Percentiles rank a stretch among this genome's conserved stretches.
These are phyloP conservation scores for Fusarium veterinarium DNA, from an alignment of 2,329 filamentous ascomycete species.

Conservation along the genomic window DNA sequence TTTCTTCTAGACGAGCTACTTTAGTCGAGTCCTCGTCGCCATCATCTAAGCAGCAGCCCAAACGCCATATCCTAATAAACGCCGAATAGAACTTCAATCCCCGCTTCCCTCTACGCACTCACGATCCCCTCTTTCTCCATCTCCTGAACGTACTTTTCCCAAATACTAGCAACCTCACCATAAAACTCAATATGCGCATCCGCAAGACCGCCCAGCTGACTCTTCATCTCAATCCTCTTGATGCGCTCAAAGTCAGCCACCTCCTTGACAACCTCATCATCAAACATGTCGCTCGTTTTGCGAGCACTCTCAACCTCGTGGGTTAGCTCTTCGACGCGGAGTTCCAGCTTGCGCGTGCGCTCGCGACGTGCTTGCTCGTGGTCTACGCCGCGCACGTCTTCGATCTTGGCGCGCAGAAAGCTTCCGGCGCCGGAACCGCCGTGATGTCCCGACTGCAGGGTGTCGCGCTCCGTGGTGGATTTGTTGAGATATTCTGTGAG, in stretches of 20 bases:
- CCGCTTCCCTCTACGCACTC: slow-evolving; percentile 3
- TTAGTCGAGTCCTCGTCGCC: slow-evolving; percentile 5
- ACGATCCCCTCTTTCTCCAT: slow-evolving; percentile 76
- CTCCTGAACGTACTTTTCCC: slow-evolving; percentile 90
- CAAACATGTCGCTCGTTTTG: slow-evolving; percentile 89
- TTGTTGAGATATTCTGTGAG: slow-evolving; percentile 96
- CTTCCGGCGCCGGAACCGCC: slow-evolving; percentile 77
- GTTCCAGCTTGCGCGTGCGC: slow-evolving; percentile 87
- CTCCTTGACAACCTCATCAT: slow-evolving; percentile 94
- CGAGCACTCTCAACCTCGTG: slow-evolving; percentile 89
- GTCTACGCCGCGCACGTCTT: slow-evolving; percentile 96
- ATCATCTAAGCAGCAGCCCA: slow-evolving; percentile 14
- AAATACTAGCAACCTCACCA: slow-evolving; percentile 79
- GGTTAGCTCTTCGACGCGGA: slow-evolving; percentile 92
- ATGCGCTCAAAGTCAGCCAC: slow-evolving; percentile 95
- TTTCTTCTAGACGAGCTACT: slow-evolving; percentile 11
- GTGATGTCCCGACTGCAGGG: slow-evolving; percentile 72
- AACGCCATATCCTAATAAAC: slow-evolving; percentile 41
- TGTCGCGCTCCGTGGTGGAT: slow-evolving; percentile 86
- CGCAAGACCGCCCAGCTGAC: slow-evolving; percentile 84
- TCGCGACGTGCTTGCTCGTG: slow-evolving; percentile 92
- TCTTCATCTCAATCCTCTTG: slow-evolving; percentile 92
- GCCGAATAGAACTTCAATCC: not conserved
- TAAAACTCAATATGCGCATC: slow-evolving; percentile 92
- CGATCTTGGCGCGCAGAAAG: slow-evolving; percentile 93